Percentiles rank a stretch among this genome's conserved stretches.
Evolutionary conservation across 2,329 filamentous ascomycete species (phyloP).

Genomic region (Talaromyces sp.): DNA sequence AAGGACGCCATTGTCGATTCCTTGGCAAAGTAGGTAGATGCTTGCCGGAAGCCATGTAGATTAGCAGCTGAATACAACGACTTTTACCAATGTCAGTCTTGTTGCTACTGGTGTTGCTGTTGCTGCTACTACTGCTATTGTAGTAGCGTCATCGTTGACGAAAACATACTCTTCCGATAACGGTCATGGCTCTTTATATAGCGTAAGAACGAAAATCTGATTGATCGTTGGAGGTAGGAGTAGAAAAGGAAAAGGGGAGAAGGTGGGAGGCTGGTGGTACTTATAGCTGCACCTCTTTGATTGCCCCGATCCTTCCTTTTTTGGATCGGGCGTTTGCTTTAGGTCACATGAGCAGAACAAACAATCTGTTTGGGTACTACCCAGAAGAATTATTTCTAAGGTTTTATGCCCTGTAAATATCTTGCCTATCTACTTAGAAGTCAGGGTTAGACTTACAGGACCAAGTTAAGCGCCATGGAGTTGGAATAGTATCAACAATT

Average conservation of each 20-base stretch:
- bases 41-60: too few species aligned
- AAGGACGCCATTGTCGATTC: too few species aligned
- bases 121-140: not conserved
- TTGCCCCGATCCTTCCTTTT: not conserved
- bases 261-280: not conserved
- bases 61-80: too few species aligned
- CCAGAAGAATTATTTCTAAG: not conserved
- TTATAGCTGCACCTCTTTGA: not conserved
- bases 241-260: not conserved
- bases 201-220: not conserved
- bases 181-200: not conserved
- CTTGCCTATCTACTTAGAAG: not conserved
- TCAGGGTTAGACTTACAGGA: not conserved
- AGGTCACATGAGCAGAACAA: not conserved
- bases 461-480: not conserved
- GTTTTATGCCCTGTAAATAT: not conserved
- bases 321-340: not conserved
- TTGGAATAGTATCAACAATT: not conserved
- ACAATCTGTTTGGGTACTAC: not conserved
- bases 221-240: not conserved
- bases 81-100: too few species aligned
- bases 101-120: not conserved
- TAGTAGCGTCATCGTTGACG: not conserved
- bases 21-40: too few species aligned
- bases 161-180: not conserved